Evolutionary conservation across 805 yeast species (phyloP), one percentile per base, ranked within the genome.

Genomic region (Wickerhamomyces subpelliculosus): DNA sequence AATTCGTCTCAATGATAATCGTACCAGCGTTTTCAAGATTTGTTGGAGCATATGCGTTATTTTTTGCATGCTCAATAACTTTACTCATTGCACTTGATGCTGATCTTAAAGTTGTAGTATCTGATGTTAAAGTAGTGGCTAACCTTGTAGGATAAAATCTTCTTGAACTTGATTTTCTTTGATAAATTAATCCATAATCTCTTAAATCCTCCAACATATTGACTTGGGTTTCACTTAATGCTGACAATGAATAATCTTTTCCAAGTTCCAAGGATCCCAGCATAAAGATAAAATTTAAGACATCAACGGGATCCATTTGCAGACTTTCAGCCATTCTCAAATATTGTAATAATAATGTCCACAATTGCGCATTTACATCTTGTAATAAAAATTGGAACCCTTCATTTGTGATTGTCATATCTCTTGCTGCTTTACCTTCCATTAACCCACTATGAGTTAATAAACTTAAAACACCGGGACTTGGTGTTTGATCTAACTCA

Each of bases 271-370:
- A 66, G 2, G 96, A 84, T 6, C 97, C 97, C 31, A 93, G 66
- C 77, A 90, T 81, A 63, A 93, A 93, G 11, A 93, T 82, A 59
- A 93, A 93, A 59, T 90, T 89, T 33, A 93, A 68, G 27, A 93
- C 95, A 53, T 93, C 98, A 16, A 93, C 97, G 0, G 96, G 88
- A 61, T 93, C 95, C 95, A 89, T 86, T 52, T 84, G 77, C 36
- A 86, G 68, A 21, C 79, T 78, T 52, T 85, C 90, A 2, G 97
- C 76, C 70, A 86, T 73, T 55, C 84, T 82, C 44, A 93, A 64
- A 56, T 93, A 93, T 56, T 93, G 96, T 28, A 93, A 64, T 34
- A 93, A 64, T 29, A 93, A 64, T 0, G 96, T 81, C 98, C 98
- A 93, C 14, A 93, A 81, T 60, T 93, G 98, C 0, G 95, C 83